Percentiles rank a stretch among this genome's conserved stretches.
Conservation (phyloP, 768 basidiomycete genomes). For the Suillus paluster region DNA sequence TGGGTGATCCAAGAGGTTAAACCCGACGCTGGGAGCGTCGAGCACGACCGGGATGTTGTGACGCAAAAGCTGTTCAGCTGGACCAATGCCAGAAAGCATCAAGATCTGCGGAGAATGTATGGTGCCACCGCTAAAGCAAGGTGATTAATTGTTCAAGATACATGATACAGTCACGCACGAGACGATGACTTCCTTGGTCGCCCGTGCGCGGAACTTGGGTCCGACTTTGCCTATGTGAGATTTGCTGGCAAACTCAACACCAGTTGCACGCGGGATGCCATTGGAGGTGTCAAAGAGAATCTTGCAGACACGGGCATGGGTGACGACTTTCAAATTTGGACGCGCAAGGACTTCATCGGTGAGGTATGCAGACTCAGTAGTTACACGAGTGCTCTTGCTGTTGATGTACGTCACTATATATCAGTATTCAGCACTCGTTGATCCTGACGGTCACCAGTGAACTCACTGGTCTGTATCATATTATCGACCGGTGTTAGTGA, state of each 20-base stretch:
- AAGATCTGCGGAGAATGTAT: conserved; percentile 71
- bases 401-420: conserved; percentile 69
- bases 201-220: conserved; percentile 47
- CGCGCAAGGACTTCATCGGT: conserved; percentile 65
- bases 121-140: conserved; percentile 55
- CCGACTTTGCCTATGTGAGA: conserved; percentile 29
- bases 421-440: conserved; percentile 9
- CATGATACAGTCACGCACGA: conserved; percentile 45
- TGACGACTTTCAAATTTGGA: conserved; percentile 66
- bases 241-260: conserved; percentile 59
- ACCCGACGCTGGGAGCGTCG: conserved; percentile 76
- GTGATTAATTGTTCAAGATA: not conserved
- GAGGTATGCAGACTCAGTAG: conserved; percentile 69
- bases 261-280: conserved; percentile 52
- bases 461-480: conserved; percentile 44
- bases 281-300: conserved; percentile 54
- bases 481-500: not conserved
- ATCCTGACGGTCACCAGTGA: conserved; percentile 12
- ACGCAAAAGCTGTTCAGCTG: conserved; percentile 55
- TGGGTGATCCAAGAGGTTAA: conserved; percentile 73
- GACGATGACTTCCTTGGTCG: conserved; percentile 63
- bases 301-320: conserved; percentile 58
- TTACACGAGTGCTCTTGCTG: conserved; percentile 54
- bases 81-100: conserved; percentile 79
- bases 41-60: conserved; percentile 58